phyloP scores from a whole-genome alignment of 495 filamentous ascomycete genomes.

The Penicillium simplicissimum region DNA sequence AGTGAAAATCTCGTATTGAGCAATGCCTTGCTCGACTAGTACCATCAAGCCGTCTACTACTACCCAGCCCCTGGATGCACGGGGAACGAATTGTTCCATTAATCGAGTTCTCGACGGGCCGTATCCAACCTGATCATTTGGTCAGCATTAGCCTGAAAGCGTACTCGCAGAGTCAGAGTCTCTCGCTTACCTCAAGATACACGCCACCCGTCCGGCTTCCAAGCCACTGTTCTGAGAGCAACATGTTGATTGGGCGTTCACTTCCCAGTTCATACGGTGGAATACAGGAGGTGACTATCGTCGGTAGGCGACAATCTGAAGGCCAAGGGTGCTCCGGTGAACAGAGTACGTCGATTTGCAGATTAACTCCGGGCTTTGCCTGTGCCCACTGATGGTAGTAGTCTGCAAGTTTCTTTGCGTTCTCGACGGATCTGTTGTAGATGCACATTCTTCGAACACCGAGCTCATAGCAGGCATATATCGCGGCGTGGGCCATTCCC shows the following conservation, averaged over 20 bases:
- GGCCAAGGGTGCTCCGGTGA: constrained; percentile 51
- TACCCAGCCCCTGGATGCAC: constrained; percentile 54
- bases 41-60: constrained; percentile 69
- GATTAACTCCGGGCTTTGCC: constrained; percentile 26
- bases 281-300: constrained; percentile 68
- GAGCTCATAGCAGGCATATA: constrained; percentile 62
- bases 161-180: background rate
- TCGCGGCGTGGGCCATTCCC: constrained; percentile 61
- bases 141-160: constrained; percentile 28
- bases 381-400: constrained; percentile 32
- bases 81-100: constrained; percentile 52
- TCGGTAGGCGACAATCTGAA: constrained; percentile 57
- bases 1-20: constrained; percentile 76
- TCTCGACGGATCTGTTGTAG: constrained; percentile 59
- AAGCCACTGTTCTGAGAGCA: constrained; percentile 67
- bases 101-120: constrained; percentile 51
- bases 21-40: constrained; percentile 70
- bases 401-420: constrained; percentile 53
- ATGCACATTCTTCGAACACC: constrained; percentile 59
- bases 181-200: constrained; percentile 57
- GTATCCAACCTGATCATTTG: constrained; percentile 51
- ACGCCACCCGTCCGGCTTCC: constrained; percentile 72
- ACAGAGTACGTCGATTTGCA: constrained; percentile 50
- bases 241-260: constrained; percentile 57
- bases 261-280: constrained; percentile 58